These are phyloP conservation scores for Hypoxylon perforatum DNA, from an alignment of 495 filamentous ascomycete species.

Conservation along the genomic window DNA sequence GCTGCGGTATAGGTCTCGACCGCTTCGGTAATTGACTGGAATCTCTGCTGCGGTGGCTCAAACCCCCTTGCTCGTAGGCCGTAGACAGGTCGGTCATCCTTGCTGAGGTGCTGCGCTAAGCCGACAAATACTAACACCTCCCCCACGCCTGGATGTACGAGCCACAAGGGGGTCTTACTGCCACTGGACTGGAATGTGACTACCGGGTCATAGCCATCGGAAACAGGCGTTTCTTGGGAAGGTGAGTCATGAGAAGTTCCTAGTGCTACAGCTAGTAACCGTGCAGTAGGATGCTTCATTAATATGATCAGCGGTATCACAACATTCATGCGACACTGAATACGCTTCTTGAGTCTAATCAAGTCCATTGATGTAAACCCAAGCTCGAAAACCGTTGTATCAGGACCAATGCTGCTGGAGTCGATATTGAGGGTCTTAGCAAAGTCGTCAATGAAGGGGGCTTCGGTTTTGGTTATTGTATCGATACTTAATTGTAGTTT, in stretches of 20 bases:
- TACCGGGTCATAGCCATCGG: conserved; percentile 60
- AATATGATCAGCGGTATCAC: conserved; percentile 55
- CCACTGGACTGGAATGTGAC: conserved; percentile 57
- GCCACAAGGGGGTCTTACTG: conserved; percentile 63
- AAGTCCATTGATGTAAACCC: conserved; percentile 61
- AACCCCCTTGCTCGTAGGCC: conserved; percentile 66
- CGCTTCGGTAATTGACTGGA: conserved; percentile 49
- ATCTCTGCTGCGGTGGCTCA: conserved; percentile 52
- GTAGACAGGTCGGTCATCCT: conserved; percentile 62
- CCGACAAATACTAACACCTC: conserved; percentile 68
- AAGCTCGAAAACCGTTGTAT: conserved; percentile 49
- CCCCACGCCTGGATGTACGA: conserved; percentile 68
- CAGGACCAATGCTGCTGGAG: conserved; percentile 8
- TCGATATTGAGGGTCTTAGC: conserved; percentile 10
- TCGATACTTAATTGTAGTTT: neutral
- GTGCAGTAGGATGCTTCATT: conserved; percentile 54
- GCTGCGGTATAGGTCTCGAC: conserved; percentile 54
- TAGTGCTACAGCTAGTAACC: conserved; percentile 47
- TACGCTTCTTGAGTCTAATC: conserved; percentile 46
- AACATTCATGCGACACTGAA: conserved; percentile 26
- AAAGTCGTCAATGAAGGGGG: conserved; percentile 3
- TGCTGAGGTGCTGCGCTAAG: conserved; percentile 54
- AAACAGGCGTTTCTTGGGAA: conserved; percentile 13
- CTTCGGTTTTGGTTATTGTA: neutral
- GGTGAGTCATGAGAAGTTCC: conserved; percentile 12